phyloP scores from a whole-genome alignment of 1,284 basidiomycete species.

The Erythrobasidium hasegawianum region DNA sequence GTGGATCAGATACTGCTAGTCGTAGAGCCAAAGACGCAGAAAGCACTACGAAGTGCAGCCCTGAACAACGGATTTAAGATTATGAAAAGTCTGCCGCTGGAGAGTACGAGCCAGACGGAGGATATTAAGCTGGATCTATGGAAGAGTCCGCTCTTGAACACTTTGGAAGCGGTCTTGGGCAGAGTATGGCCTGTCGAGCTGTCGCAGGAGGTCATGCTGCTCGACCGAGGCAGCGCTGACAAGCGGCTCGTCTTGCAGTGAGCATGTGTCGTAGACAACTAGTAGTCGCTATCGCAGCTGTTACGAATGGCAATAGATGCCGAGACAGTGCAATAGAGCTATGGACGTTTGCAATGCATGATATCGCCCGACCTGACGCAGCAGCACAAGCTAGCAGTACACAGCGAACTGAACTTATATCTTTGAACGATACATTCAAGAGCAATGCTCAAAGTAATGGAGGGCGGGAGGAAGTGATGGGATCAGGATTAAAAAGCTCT shows the following conservation, averaged over 20 bases:
- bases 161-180: neutral
- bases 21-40: conserved; percentile 19
- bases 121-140: neutral
- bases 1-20: conserved; percentile 10
- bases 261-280: neutral
- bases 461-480: no score
- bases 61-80: conserved; percentile 13
- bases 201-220: conserved; percentile 12
- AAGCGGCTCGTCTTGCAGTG: conserved; percentile 7
- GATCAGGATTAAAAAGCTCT: conserved; percentile 7
- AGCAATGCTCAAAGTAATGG: no score
- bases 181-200: conserved; percentile 15
- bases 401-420: no score
- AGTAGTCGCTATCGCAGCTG: no score
- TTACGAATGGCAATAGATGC: no score
- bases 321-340: no score
- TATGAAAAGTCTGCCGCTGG: conserved; percentile 1
- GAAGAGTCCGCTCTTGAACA: neutral
- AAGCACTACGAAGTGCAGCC: conserved; percentile 9
- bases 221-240: conserved; percentile 12
- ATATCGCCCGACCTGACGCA: no score
- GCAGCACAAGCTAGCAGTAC: no score
- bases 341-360: no score
- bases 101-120: neutral
- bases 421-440: no score